phyloP scores from a whole-genome alignment of 805 yeast species.

The Lipomyces spencermartinsiae region DNA sequence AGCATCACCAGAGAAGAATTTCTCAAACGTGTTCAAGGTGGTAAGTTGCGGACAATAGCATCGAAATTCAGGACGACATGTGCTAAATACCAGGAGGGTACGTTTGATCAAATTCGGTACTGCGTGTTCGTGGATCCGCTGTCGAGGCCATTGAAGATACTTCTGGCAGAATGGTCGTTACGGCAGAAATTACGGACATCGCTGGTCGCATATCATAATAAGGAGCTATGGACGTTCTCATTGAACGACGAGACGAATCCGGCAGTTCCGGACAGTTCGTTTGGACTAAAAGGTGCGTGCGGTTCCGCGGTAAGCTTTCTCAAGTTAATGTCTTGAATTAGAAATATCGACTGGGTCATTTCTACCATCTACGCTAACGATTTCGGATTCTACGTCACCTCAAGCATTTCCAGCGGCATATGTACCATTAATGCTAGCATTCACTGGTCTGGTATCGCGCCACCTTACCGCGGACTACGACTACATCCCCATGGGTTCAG shows the following conservation, averaged over 20 bases:
- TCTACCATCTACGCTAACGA: conserved; percentile 33
- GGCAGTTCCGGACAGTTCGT: conserved; percentile 28
- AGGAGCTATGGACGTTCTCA: conserved; percentile 39
- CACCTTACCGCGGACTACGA: conserved; percentile 29
- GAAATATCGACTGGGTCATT: conserved; percentile 38
- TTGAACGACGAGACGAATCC: conserved; percentile 25
- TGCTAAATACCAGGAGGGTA: conserved; percentile 19
- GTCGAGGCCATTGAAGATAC: conserved; percentile 31
- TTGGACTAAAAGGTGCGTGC: conserved; percentile 33
- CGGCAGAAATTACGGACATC: conserved; percentile 27
- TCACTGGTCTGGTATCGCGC: conserved; percentile 30
- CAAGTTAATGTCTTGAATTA: not conserved
- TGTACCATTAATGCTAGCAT: conserved; percentile 35
- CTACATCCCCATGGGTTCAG: conserved; percentile 35
- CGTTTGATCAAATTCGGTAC: conserved; percentile 34
- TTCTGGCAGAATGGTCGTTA: conserved; percentile 35
- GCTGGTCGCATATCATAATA: conserved; percentile 29
- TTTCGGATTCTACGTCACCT: conserved; percentile 24
- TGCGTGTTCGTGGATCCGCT: conserved; percentile 36
- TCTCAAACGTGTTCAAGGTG: conserved; percentile 33
- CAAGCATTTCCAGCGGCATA: conserved; percentile 37
- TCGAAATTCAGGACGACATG: not conserved
- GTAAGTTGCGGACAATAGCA: conserved; percentile 14
- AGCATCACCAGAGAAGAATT: conserved; percentile 27
- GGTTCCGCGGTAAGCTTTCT: not conserved